Conservation (phyloP, 225 moss, liverwort and hornwort genomes). For the Pseudoscleropodium purum region DNA sequence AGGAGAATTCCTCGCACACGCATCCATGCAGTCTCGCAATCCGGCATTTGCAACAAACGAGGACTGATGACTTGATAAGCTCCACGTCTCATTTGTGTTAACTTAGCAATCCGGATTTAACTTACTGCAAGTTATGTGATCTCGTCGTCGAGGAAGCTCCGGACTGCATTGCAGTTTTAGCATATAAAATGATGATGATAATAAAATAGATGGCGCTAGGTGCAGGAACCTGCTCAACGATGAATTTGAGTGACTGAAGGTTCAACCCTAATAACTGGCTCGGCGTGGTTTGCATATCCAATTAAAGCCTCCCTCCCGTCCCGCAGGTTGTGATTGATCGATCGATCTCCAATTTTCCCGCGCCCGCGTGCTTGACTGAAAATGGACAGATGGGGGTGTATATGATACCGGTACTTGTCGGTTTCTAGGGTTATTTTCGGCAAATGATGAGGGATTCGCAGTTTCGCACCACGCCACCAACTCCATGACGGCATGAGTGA, state of each 20-base stretch:
- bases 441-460: not conserved
- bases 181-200: too few relatives aligned
- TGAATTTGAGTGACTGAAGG: not conserved
- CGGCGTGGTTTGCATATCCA: not conserved
- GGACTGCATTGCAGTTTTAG: not conserved
- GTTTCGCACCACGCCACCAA: not conserved
- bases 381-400: too few relatives aligned
- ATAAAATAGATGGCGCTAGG: not conserved
- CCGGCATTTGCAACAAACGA: not conserved
- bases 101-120: not conserved
- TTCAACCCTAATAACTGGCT: not conserved
- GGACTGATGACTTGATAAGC: not conserved
- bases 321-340: not conserved
- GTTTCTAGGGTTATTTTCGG: not conserved
- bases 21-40: not conserved
- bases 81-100: not conserved
- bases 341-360: not conserved
- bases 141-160: not conserved
- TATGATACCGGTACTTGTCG: not conserved
- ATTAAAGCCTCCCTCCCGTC: not conserved
- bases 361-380: not conserved
- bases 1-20: not conserved
- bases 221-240: not conserved
- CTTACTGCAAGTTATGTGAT: too few relatives aligned
- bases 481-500: not conserved